Conservation (phyloP, 1,139 yeast genomes). For the Hyphopichia buzzinii region DNA sequence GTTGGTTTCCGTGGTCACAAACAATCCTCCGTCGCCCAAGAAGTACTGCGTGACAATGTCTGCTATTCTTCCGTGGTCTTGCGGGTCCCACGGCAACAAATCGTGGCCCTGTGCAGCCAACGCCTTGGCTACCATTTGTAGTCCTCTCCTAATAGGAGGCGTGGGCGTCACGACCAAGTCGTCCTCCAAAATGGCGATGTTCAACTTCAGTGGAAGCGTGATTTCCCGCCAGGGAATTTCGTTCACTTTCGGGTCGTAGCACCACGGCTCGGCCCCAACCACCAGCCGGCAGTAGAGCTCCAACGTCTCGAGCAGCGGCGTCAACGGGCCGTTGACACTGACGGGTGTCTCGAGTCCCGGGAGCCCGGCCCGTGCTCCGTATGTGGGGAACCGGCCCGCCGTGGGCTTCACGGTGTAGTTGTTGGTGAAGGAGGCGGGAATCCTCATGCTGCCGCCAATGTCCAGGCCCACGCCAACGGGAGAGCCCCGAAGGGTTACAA, state of each 20-base stretch:
- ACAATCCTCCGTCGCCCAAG: constrained; percentile 45
- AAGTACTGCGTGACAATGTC: constrained; percentile 40
- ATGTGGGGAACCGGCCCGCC: constrained; percentile 50
- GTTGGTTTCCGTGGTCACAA: constrained; percentile 23
- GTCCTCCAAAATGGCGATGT: constrained; percentile 29
- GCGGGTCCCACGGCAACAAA: constrained; percentile 56
- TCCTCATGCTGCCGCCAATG: constrained; percentile 58
- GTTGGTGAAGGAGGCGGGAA: constrained; percentile 45
- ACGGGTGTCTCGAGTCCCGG: constrained; percentile 48
- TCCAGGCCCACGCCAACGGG: constrained; percentile 56
- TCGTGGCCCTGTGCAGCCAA: constrained; percentile 52
- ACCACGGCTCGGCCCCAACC: constrained; percentile 28
- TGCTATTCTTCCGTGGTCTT: constrained; percentile 34
- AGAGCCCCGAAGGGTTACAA: constrained; percentile 37
- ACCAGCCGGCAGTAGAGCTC: constrained; percentile 27
- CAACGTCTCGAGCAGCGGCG: constrained; percentile 24
- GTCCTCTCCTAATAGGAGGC: constrained; percentile 34
- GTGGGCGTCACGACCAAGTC: constrained; percentile 36
- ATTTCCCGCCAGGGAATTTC: constrained; percentile 32
- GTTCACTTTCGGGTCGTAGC: constrained; percentile 28
- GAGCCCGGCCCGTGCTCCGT: constrained; percentile 51
- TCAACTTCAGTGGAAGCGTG: constrained; percentile 23
- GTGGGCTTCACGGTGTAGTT: constrained; percentile 48
- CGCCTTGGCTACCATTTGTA: constrained; percentile 18
- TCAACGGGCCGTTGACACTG: constrained; percentile 36